Base-by-base conservation (phyloP, 805 yeast species). In the Tetrapisispora namnaoensis region DNA sequence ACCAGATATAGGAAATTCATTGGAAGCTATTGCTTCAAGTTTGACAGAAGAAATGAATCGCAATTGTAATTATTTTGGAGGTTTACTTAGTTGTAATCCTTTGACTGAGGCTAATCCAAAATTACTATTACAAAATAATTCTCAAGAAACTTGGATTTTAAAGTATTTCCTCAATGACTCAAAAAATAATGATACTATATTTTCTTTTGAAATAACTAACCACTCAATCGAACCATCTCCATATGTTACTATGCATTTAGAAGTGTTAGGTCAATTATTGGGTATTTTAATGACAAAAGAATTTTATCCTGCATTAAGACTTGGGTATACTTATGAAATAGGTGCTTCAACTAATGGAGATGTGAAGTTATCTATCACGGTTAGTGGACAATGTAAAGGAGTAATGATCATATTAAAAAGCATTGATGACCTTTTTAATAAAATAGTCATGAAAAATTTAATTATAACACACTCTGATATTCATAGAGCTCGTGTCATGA, bases 261-360 rank as follows among this genome's bases (percentile, higher is more conserved):
- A 84, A 53, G 58, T 83, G 5, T 50, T 83, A 2, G 69, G 74
- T 10, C 79, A 77, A 44, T 46, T 79, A 3, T 53, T 80, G 4
- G 77, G 73, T 22, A 56, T 60, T 1, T 58, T 62, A 14, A 55
- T 83, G 0, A 62, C 72, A 22, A 60, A 66, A 4, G 51, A 53
- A 5, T 55, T 84, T 1, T 84, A 83, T 57, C 74, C 77, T 1
- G 72, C 80, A 1, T 77, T 80, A 49, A 58, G 71, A n/a, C 50
- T 80, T 10, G 79, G 81, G 1, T 80, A 73, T 55, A 59, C 75
- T 0, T 83, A 83, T 77, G 80, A 77, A 18, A 51, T 83, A 0
- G 67, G 63, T 36, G 76, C 87, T 0, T 77, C 82, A 3, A 51
- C 69, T 14, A 76, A 75, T 53, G 82, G 85, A 4, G 78, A 74